Base-by-base conservation (phyloP, 2,329 filamentous ascomycete genomes). In the Xylaria polymorpha region DNA sequence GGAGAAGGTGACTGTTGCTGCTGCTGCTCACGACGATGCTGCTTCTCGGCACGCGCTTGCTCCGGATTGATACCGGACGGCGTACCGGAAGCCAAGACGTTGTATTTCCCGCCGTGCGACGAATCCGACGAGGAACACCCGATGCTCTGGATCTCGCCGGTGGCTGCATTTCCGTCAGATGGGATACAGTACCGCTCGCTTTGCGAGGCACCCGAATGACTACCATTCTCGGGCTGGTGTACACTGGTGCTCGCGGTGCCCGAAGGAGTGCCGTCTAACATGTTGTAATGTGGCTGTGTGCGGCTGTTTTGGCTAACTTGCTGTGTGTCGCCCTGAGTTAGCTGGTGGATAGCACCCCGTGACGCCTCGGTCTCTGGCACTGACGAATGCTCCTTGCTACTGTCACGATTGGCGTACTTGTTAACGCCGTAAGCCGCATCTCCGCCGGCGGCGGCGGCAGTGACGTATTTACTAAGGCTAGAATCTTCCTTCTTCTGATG, bases 51-150 rank as follows among this genome's bases (percentile, higher is more conserved):
- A 22, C 41, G 41, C 1, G 18, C 9, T 9, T 46, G 67, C 6
- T 67, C 68, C 6, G 74, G 35, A 56, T 73, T 74, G 39, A 76
- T 68, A 2, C 76, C 75, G 0, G 74, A 76, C 0, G 76, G 71
- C 1, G 73, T 77, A 5, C 74, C 74, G n/a, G 72, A 74, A 2
- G 71, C 9, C 3, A 76, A 46, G 1, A 72, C 50, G 22, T 74
- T 72, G 60, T 77, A 76, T 29, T 72, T 59, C 10, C 65, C 69
- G 14, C 64, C 60, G 50, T 62, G 46, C 14, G 67, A 67, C 14
- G 67, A 69, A 22, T 64, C 67, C 22, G 67, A 22, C 1, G 67
- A 69, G 1, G 18, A 44, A 14, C 66, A 56, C 1, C 22, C n/a
- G n/a, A n/a, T n/a, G n/a, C n/a, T n/a, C n/a, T n/a, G 48, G 9